Base-by-base conservation (phyloP, 257 asterid species). In the Rhazya stricta region DNA sequence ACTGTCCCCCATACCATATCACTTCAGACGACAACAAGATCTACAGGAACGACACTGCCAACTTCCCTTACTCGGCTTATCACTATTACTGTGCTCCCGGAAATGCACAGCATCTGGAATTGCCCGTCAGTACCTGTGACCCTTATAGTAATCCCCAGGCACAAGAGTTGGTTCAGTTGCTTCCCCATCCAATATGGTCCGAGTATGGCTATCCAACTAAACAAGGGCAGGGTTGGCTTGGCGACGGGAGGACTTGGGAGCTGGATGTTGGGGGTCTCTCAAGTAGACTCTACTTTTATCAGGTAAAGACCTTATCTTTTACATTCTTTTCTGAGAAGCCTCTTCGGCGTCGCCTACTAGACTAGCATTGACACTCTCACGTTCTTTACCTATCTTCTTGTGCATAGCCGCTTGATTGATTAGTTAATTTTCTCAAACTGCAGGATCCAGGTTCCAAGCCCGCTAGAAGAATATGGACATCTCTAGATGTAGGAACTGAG, bases 401-500 rank as follows among this genome's bases (percentile, higher is more conserved):
- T 4, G 7, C 57, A 50, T 16, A n/a, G n/a, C 16, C n/a, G 18
- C 3, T 19, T 16, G 57, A 27, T 58, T 58, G n/a, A 58, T 27
- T 27, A 34, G 29, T 57, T 11, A 25, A 25, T 57, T 57, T 15
- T 1, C 27, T 58, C 29, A 58, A n/a, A 16, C 77, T 73, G 74
- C 85, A 84, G 91, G 96, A 90, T 86, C 96, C 90, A 56, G 89
- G 83, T 37, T 79, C 84, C 71, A 29, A 73, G 29, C 92, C 92
- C 29, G 96, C 94, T 27, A 85, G 80, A 71, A 91, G 97, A 83
- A 80, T 88, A 56, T 91, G 97, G 97, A 85, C 91, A 15, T 91
- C 97, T 32, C 75, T 91, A 54, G 93, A 91, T 70, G 90, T 89
- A 77, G 97, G 97, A 63, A 89, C 96, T 34, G 96, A 91, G 77